A percentile compares a stretch with the other conserved stretches of the same genome.
Evolutionary conservation across 2,329 filamentous ascomycete species (phyloP).

Genomic region (Alternaria brassicae): DNA sequence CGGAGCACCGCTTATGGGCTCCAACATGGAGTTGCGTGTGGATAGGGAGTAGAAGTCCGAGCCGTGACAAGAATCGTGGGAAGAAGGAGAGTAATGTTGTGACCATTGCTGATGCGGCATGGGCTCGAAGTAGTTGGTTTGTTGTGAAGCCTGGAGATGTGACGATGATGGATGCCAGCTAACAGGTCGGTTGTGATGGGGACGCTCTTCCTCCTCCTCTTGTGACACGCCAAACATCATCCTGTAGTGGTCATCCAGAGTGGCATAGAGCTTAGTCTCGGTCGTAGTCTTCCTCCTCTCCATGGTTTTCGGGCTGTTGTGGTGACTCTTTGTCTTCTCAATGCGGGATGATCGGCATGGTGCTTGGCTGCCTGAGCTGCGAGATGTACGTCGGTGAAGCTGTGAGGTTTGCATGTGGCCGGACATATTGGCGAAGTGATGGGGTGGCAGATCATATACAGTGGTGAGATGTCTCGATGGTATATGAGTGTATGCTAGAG

Average conservation of each 20-base stretch:
- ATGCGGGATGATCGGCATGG: conserved; percentile 44
- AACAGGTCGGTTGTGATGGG: conserved; percentile 60
- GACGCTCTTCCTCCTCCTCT: conserved; percentile 38
- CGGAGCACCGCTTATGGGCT: conserved; percentile 25
- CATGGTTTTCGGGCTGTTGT: conserved; percentile 47
- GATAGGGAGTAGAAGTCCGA: conserved; percentile 48
- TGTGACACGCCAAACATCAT: conserved; percentile 51
- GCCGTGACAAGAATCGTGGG: conserved; percentile 36
- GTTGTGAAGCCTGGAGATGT: conserved; percentile 38
- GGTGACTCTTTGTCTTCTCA: conserved; percentile 51
- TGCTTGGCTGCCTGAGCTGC: conserved; percentile 40
- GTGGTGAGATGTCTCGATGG: conserved; percentile 15
- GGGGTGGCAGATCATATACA: conserved; percentile 18
- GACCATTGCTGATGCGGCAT: conserved; percentile 39
- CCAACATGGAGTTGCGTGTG: conserved; percentile 43
- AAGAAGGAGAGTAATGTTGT: conserved; percentile 30
- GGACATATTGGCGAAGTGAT: conserved; percentile 34
- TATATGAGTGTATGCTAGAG: conserved; percentile 14
- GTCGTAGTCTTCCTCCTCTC: conserved; percentile 51
- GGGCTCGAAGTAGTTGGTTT: conserved; percentile 33
- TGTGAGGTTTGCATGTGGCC: conserved; percentile 38
- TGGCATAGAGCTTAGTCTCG: conserved; percentile 48
- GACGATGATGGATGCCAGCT: conserved; percentile 78
- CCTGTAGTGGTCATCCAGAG: conserved; percentile 51
- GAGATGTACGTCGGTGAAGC: conserved; percentile 41